A percentile compares a stretch with the other conserved stretches of the same genome.
Conservation (phyloP, 306 rosid species). For the Cicer bijugum region DNA sequence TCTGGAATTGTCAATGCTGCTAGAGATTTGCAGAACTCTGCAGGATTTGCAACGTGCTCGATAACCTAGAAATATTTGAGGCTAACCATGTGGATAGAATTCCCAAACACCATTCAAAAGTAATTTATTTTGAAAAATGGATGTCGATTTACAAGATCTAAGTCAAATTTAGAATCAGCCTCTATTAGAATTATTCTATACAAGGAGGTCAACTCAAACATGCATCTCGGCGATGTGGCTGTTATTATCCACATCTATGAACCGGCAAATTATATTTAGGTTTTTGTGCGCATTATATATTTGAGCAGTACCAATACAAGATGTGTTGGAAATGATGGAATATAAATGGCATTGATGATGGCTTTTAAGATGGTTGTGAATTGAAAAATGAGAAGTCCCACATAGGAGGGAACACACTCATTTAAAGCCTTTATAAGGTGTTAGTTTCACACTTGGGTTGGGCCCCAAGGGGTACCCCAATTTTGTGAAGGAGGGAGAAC, state of each 20-base stretch:
- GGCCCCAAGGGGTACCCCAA: too few relatives aligned
- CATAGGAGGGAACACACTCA: too few relatives aligned
- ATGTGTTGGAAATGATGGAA: too few relatives aligned
- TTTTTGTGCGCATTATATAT: slow-evolving; percentile 1
- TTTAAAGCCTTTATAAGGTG: too few relatives aligned
- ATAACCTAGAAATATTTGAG: slow-evolving; percentile 62
- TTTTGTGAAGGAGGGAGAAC: too few relatives aligned
- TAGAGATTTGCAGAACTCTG: slow-evolving; percentile 86
- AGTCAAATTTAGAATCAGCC: neutral
- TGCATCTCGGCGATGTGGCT: slow-evolving; percentile 4
- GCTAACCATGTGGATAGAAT: slow-evolving; percentile 19
- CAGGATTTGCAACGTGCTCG: slow-evolving; percentile 94
- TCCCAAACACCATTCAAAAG: slow-evolving; percentile 17
- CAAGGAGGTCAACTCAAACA: slow-evolving; percentile 13
- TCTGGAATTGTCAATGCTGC: slow-evolving; percentile 66
- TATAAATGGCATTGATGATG: too few relatives aligned
- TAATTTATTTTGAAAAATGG: neutral
- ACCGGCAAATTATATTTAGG: neutral
- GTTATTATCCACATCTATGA: neutral
- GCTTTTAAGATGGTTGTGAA: too few relatives aligned
- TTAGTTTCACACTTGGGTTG: too few relatives aligned
- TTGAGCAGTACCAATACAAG: slow-evolving; percentile 1
- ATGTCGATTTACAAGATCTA: slow-evolving; percentile 1
- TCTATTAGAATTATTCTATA: neutral
- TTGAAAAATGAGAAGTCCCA: too few relatives aligned